These are phyloP conservation scores for Thalassiosira profunda DNA, from an alignment of 108 stramenopile genomes.

Conservation along the genomic window DNA sequence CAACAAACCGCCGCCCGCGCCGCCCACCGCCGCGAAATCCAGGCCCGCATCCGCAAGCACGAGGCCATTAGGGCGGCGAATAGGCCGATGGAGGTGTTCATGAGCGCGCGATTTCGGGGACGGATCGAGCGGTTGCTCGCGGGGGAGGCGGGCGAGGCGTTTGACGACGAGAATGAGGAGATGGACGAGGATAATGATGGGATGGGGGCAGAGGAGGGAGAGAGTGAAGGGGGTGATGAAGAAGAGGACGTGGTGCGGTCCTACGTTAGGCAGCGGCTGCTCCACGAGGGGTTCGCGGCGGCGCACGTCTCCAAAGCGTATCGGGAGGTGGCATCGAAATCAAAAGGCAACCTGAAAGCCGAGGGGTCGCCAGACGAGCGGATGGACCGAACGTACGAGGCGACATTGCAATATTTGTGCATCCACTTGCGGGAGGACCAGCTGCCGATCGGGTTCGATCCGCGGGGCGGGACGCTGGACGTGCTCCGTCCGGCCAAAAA, in stretches of 20 bases:
- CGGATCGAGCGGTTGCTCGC: conserved; percentile 69
- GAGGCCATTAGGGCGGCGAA: conserved; percentile 85
- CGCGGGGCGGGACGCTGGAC: conserved; percentile 71
- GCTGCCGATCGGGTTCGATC: conserved; percentile 90
- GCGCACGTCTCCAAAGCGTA: conserved; percentile 65
- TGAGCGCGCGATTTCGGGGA: conserved; percentile 65
- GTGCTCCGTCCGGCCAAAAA: conserved; percentile 49
- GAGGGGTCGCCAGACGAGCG: conserved; percentile 45
- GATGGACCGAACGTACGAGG: conserved; percentile 72
- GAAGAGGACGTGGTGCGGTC: conserved; percentile 46
- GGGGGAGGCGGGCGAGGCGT: conserved; percentile 34
- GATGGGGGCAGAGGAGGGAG: too few species aligned
- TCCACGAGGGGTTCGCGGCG: conserved; percentile 75
- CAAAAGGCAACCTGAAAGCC: not conserved
- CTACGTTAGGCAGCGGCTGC: conserved; percentile 72
- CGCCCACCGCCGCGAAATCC: conserved; percentile 47
- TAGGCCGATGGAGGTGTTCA: conserved; percentile 72
- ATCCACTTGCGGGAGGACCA: conserved; percentile 83
- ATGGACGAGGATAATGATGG: conserved; percentile 49
- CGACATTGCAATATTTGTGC: conserved; percentile 82
- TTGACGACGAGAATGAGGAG: conserved; percentile 6
- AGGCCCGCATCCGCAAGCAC: conserved; percentile 65
- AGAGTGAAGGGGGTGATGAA: conserved; percentile 30
- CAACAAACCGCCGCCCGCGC: conserved; percentile 54
- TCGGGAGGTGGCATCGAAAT: conserved; percentile 6